Evolutionary conservation across 352 stramenopile species (phyloP).

Genomic region (Globisporangium recalcitrans): DNA sequence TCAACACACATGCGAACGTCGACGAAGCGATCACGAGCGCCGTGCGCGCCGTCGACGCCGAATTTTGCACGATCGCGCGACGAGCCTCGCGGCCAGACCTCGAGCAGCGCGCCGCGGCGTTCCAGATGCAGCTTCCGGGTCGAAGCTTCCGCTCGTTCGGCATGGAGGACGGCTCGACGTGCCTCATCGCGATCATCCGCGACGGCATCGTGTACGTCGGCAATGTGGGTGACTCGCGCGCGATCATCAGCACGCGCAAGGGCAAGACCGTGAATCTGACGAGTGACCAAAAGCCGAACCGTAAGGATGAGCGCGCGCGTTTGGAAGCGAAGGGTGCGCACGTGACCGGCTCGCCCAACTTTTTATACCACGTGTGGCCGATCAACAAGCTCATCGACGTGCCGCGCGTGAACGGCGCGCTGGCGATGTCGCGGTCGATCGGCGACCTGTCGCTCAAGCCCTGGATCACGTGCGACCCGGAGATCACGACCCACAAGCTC

Average conservation of each 20-base stretch:
- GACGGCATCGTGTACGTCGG: conserved; percentile 63
- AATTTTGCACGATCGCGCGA: conserved; percentile 60
- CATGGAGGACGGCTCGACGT: conserved; percentile 77
- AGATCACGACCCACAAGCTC: conserved; percentile 62
- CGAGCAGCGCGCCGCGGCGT: conserved; percentile 19
- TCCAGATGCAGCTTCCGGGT: conserved; percentile 16
- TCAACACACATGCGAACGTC: conserved; percentile 31
- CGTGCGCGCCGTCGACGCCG: conserved; percentile 57
- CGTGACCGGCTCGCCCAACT: conserved; percentile 57
- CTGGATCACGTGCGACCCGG: conserved; percentile 72
- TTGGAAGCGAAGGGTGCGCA: conserved; percentile 64
- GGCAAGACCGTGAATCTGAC: conserved; percentile 57
- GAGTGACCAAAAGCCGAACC: conserved; percentile 76
- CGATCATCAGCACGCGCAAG: conserved; percentile 55
- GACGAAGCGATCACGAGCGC: conserved; percentile 53
- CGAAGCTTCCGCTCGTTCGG: conserved; percentile 34
- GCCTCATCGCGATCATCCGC: conserved; percentile 71
- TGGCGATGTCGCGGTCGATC: conserved; percentile 82
- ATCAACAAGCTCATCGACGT: conserved; percentile 77
- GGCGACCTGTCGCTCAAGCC: conserved; percentile 74
- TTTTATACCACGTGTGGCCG: conserved; percentile 69
- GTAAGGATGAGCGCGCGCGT: conserved; percentile 63
- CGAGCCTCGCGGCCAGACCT: conserved; percentile 32
- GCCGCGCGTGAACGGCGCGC: conserved; percentile 68
- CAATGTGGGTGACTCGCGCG: conserved; percentile 82